Conservation (phyloP, 1,284 basidiomycete genomes). For the Irpex sp. region DNA sequence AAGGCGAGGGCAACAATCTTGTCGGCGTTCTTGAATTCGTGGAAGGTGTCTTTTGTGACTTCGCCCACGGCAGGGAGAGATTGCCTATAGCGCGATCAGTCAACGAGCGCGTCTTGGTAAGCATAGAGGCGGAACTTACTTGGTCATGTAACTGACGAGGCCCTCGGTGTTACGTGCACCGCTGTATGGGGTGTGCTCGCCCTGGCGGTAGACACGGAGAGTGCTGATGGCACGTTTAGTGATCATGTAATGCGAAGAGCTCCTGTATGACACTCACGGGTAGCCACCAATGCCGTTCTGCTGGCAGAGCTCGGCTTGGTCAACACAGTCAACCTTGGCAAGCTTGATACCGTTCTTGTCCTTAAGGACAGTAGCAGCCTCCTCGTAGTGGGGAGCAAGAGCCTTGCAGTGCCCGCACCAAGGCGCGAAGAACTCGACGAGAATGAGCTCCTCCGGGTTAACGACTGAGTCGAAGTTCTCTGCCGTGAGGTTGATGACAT, state of each 20-base stretch:
- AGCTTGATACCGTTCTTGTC: constrained; percentile 80
- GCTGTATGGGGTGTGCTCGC: constrained; percentile 73
- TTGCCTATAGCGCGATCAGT: constrained; percentile 56
- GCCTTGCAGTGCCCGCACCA: constrained; percentile 95
- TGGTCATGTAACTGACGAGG: constrained; percentile 96
- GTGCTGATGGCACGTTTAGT: constrained; percentile 41
- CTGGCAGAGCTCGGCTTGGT: constrained; percentile 84
- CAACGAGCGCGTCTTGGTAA: not conserved
- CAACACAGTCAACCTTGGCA: constrained; percentile 96
- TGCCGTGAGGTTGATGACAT: constrained; percentile 78
- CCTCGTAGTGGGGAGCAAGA: constrained; percentile 92
- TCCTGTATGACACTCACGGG: constrained; percentile 59
- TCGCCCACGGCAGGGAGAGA: constrained; percentile 91
- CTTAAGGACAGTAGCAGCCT: constrained; percentile 92
- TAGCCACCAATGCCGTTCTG: constrained; percentile 86
- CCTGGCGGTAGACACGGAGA: constrained; percentile 90
- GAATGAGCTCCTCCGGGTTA: constrained; percentile 70
- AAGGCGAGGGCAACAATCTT: constrained; percentile 91
- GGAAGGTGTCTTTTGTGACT: constrained; percentile 73
- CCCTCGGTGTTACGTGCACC: constrained; percentile 96
- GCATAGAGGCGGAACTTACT: constrained; percentile 49
- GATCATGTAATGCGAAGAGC: not conserved
- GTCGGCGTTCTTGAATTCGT: constrained; percentile 88
- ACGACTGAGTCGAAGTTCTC: constrained; percentile 73
- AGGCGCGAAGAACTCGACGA: constrained; percentile 96